phyloP scores from a whole-genome alignment of 805 yeast species.

The Candida maesae region DNA sequence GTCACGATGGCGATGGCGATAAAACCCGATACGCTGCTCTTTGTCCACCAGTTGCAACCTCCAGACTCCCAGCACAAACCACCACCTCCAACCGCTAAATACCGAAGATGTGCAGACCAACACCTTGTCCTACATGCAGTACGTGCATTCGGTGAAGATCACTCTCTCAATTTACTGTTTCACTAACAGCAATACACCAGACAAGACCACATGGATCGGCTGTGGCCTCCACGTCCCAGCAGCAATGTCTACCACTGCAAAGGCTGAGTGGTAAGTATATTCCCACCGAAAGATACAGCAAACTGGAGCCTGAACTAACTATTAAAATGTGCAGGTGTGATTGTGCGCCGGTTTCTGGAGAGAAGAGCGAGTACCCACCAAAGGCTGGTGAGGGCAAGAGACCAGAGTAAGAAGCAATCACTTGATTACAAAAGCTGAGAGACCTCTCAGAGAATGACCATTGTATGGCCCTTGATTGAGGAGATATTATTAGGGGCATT shows the following conservation, averaged over 20 bases:
- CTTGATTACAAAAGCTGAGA: too few species aligned
- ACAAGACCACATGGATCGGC: slow-evolving; percentile 19
- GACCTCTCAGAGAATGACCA: too few species aligned
- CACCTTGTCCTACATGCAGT: slow-evolving; percentile 18
- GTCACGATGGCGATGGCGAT: too few species aligned
- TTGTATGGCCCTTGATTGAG: too few species aligned
- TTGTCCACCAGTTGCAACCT: too few species aligned
- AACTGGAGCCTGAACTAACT: background rate
- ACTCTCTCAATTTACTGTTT: background rate
- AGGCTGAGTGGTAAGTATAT: slow-evolving; percentile 15
- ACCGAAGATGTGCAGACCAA: slow-evolving; percentile 16
- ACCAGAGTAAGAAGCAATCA: too few species aligned
- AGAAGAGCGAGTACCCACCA: slow-evolving; percentile 17
- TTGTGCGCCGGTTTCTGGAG: slow-evolving; percentile 12
- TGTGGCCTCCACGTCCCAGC: slow-evolving; percentile 20
- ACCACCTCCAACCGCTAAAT: background rate
- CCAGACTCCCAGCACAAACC: background rate
- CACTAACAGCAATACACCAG: slow-evolving; percentile 5
- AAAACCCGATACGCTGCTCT: too few species aligned
- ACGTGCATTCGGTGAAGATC: slow-evolving; percentile 2
- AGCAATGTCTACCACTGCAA: slow-evolving; percentile 14
- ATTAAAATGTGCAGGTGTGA: slow-evolving; percentile 13
- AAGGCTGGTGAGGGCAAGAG: slow-evolving; percentile 16
- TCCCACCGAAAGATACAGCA: too few species aligned
- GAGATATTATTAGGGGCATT: too few species aligned